Percentiles rank a stretch among this genome's conserved stretches.
These are phyloP conservation scores for Aspergillus sp. DNA, from an alignment of 2,329 filamentous ascomycete species.

Conservation along the genomic window DNA sequence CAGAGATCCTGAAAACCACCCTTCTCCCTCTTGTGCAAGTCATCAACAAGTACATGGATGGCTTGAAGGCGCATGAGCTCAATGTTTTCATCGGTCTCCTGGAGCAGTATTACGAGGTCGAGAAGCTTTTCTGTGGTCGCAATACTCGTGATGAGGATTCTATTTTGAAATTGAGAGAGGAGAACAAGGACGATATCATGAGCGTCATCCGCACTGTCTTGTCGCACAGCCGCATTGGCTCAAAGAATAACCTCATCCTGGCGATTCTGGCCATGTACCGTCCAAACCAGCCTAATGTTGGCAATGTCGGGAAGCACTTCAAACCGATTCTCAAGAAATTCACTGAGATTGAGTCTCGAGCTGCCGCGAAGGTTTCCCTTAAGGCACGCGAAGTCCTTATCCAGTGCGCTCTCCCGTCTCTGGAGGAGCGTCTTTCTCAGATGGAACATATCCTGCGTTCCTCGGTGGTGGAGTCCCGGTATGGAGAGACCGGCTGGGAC, in stretches of 20 bases:
- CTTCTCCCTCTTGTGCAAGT: slow-evolving; percentile 69
- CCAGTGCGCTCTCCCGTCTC: slow-evolving; percentile 87
- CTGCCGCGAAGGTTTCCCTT: slow-evolving; percentile 87
- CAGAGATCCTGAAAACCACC: slow-evolving; percentile 60
- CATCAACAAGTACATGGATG: slow-evolving; percentile 71
- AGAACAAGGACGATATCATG: slow-evolving; percentile 84
- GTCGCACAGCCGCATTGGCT: slow-evolving; percentile 82
- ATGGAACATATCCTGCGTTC: slow-evolving; percentile 98
- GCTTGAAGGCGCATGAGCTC: slow-evolving; percentile 84
- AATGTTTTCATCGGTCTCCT: slow-evolving; percentile 70
- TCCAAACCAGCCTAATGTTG: slow-evolving; percentile 83
- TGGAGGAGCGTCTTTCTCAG: slow-evolving; percentile 88
- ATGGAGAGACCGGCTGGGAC: slow-evolving; percentile 94
- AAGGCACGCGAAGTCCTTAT: slow-evolving; percentile 97
- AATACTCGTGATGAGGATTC: slow-evolving; percentile 86
- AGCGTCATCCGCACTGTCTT: slow-evolving; percentile 82
- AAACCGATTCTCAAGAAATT: slow-evolving; percentile 72
- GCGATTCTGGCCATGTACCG: slow-evolving; percentile 90
- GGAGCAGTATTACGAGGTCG: slow-evolving; percentile 70
- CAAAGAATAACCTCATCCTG: slow-evolving; percentile 88
- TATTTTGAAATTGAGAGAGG: slow-evolving; percentile 83
- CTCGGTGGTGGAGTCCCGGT: slow-evolving; percentile 90
- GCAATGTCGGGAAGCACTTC: slow-evolving; percentile 81
- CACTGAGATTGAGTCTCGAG: slow-evolving; percentile 78
- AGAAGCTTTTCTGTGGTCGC: slow-evolving; percentile 77